A percentile compares a stretch with the other conserved stretches of the same genome.
These are phyloP conservation scores for Umbelopsis sp. DNA, from an alignment of 192 early-diverging fungal species.

Conservation along the genomic window DNA sequence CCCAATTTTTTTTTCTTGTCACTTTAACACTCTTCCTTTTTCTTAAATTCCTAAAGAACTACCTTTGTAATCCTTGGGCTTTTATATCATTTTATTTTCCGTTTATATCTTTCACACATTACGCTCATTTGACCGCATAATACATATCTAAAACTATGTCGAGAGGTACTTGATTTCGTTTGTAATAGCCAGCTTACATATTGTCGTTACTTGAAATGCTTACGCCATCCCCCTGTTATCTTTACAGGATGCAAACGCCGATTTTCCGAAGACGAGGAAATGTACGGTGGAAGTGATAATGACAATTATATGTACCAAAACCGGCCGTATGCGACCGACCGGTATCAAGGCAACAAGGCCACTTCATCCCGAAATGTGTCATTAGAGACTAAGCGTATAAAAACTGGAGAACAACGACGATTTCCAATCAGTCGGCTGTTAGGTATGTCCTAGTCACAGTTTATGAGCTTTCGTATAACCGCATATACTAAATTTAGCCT, in stretches of 20 bases:
- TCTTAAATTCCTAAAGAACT: background rate
- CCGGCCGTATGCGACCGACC: background rate
- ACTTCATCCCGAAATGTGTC: background rate
- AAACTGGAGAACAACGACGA: constrained; percentile 37
- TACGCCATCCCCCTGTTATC: constrained; percentile 2
- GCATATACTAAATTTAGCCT: background rate
- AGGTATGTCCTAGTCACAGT: constrained; percentile 26
- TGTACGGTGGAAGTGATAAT: constrained; percentile 12
- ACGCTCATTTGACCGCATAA: background rate
- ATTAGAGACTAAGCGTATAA: constrained; percentile 37
- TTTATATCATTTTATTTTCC: background rate
- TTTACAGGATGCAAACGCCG: constrained; percentile 37
- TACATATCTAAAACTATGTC: constrained; percentile 9
- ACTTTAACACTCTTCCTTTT: background rate
- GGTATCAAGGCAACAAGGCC: background rate
- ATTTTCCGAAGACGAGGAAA: constrained; percentile 38
- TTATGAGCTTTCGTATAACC: background rate
- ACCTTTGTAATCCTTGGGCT: constrained; percentile 8
- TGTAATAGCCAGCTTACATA: background rate
- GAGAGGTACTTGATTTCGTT: background rate
- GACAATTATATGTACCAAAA: background rate
- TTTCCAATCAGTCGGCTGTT: constrained; percentile 36
- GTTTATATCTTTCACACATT: background rate
- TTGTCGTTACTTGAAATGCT: background rate
- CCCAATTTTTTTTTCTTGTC: background rate